A percentile compares a stretch with the other conserved stretches of the same genome.
Conservation (phyloP, 2,329 filamentous ascomycete species). For the Phoma sp. region DNA sequence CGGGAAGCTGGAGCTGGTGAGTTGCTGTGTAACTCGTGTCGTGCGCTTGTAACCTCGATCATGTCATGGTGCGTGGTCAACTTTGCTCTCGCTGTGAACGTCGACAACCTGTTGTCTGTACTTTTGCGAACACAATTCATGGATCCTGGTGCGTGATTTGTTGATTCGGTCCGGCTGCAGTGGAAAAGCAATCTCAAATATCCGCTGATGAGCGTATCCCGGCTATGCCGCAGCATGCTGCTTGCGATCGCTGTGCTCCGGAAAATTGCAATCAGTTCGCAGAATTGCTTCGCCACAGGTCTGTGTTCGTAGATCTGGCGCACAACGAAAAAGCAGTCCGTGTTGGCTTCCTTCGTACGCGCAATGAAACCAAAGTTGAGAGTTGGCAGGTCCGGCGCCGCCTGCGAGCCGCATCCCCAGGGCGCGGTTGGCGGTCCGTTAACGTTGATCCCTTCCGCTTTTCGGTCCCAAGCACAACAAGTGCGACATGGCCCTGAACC, state of each 20-base stretch:
- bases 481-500: slow-evolving; percentile 14
- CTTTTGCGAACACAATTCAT: neutral
- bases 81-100: neutral
- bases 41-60: neutral
- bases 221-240: neutral
- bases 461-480: slow-evolving; percentile 18
- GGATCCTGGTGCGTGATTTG: slow-evolving; percentile 3
- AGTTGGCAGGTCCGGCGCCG: slow-evolving; percentile 24
- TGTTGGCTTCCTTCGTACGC: slow-evolving; percentile 1
- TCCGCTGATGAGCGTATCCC: neutral
- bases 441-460: slow-evolving; percentile 39
- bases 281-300: slow-evolving; percentile 2
- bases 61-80: neutral
- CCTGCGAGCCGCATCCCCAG: slow-evolving; percentile 28
- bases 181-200: slow-evolving; percentile 3
- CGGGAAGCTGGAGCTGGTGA: slow-evolving; percentile 8
- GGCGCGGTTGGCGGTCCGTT: slow-evolving; percentile 19
- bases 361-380: slow-evolving; percentile 6
- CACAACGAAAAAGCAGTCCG: slow-evolving; percentile 7
- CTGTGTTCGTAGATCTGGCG: slow-evolving; percentile 4
- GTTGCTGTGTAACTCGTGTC: neutral
- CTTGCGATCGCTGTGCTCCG: neutral
- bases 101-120: neutral
- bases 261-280: neutral
- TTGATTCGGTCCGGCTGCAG: slow-evolving; percentile 4